phyloP scores from a whole-genome alignment of 352 stramenopile genomes.

The Globisporangium perplexum region DNA sequence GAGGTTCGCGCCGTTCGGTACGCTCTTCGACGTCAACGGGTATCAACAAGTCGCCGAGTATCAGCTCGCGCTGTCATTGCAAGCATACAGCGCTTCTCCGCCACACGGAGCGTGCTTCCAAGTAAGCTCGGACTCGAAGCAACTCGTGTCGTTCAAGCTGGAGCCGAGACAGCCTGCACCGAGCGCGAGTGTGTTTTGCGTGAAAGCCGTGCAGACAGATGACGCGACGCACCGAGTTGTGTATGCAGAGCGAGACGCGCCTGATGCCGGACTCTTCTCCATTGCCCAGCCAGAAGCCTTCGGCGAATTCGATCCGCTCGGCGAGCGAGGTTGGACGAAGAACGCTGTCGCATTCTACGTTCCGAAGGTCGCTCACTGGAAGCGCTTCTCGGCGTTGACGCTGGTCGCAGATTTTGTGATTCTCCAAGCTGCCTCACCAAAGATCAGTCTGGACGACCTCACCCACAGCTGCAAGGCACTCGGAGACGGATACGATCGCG shows the following conservation, averaged over 20 bases:
- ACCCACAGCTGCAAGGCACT: constrained; percentile 17
- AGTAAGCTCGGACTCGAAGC: constrained; percentile 6
- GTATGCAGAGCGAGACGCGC: constrained; percentile 26
- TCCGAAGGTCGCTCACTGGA: constrained; percentile 18
- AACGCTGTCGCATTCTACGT: constrained; percentile 19
- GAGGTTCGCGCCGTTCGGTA: constrained; percentile 24
- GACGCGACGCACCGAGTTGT: constrained; percentile 22
- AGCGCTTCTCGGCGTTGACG: constrained; percentile 18
- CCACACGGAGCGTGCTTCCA: constrained; percentile 28
- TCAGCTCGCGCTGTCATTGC: constrained; percentile 26
- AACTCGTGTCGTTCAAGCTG: constrained; percentile 13
- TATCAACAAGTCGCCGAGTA: constrained; percentile 11
- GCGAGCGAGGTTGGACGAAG: constrained; percentile 21
- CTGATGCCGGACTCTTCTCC: neutral
- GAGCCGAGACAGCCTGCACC: constrained; percentile 3
- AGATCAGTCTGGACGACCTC: constrained; percentile 25
- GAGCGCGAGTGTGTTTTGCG: constrained; percentile 19
- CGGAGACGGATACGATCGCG: constrained; percentile 25
- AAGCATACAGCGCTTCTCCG: constrained; percentile 26
- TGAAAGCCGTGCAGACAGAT: constrained; percentile 24
- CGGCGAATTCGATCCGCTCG: constrained; percentile 21
- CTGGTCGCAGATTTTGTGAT: constrained; percentile 31
- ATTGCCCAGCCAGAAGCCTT: constrained; percentile 30
- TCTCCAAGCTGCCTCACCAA: constrained; percentile 19
- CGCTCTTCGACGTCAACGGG: constrained; percentile 16